Evolutionary conservation across 1,139 yeast genomes (phyloP), one percentile per base, ranked within the genome.

Genomic region (Pneumocystis jirovecii): DNA sequence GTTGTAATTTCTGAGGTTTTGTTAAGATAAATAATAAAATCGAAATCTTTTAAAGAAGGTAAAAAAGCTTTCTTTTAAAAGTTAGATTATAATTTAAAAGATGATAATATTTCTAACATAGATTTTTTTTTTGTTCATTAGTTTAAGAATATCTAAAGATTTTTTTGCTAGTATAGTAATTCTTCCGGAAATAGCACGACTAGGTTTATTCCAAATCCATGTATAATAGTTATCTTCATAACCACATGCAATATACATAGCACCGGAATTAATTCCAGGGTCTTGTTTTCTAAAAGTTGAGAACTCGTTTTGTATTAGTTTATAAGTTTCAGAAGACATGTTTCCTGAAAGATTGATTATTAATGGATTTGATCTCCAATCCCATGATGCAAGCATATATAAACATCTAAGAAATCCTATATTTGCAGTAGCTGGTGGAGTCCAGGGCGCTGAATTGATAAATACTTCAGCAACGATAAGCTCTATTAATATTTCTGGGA

Each of bases 291-390:
- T 82, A 64, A 87, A 79, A 68, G 82, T 82, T 25, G 78, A 81
- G 73, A 90, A 91, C 67, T 85, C 83, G 34, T 81, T 78, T 69
- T 82, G 83, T 68, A 89, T 83, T 7, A 80, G 75, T 71, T 88
- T 87, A 72, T 83, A 82, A 35, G 85, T 81, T 66, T 81, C 82
- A 56, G 85, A 78, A 3, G 87, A 81, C 71, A 89, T 78, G 68
- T 81, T 83, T 69, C 73, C 72, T 6, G 68, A 68, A 7, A 74
- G 78, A 72, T 91, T 96, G 69, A 93, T 77, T 66, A 91, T 82
- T 69, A 93, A 76, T 1, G 96, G 87, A 63, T 86, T 90, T 69
- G 87, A 95, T 71, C 83, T 85, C 98, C 98, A 93, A 74, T 93
- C 91, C 98, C 98, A 95, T 60, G 77, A 77, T 19, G 96, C 82